A percentile compares a stretch with the other conserved stretches of the same genome.
Evolutionary conservation across 1,284 basidiomycete species (phyloP).

Genomic region (Apiotrichum akiyoshidainum): DNA sequence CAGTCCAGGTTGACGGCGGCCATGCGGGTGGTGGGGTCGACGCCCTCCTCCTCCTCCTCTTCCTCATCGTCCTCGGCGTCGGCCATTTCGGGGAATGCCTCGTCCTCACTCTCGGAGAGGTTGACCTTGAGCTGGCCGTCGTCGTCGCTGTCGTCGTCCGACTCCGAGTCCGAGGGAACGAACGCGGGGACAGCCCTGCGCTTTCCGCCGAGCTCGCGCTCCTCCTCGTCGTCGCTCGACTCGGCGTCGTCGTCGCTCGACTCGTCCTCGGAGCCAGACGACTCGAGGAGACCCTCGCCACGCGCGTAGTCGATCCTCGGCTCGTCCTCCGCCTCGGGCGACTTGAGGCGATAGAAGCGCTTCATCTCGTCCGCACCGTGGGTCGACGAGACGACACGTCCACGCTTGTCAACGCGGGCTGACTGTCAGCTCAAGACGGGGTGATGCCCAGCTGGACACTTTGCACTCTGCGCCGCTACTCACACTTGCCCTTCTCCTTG

Average conservation of each 20-base stretch:
- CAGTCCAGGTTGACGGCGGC: slow-evolving; percentile 97
- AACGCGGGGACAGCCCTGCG: slow-evolving; percentile 56
- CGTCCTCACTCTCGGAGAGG: slow-evolving; percentile 63
- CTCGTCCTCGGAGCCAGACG: slow-evolving; percentile 71
- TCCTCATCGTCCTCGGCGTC: slow-evolving; percentile 37
- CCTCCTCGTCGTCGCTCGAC: slow-evolving; percentile 47
- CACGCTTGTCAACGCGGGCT: slow-evolving; percentile 87
- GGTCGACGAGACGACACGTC: slow-evolving; percentile 66
- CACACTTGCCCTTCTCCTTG: slow-evolving; percentile 39
- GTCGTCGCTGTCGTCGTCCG: slow-evolving; percentile 39
- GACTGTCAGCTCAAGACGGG: slow-evolving; percentile 6
- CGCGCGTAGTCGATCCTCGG: slow-evolving; percentile 76
- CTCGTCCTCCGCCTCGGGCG: slow-evolving; percentile 46
- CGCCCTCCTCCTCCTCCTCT: slow-evolving; percentile 43
- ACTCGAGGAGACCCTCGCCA: slow-evolving; percentile 78
- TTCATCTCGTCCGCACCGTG: slow-evolving; percentile 72
- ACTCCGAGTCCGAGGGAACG: slow-evolving; percentile 42
- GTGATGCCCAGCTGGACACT: not conserved
- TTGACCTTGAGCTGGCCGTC: slow-evolving; percentile 56
- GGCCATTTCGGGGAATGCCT: slow-evolving; percentile 52
- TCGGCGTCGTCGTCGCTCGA: slow-evolving; percentile 53
- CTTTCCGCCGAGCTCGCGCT: slow-evolving; percentile 54
- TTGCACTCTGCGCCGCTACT: slow-evolving; percentile 10
- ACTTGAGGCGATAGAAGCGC: slow-evolving; percentile 71
- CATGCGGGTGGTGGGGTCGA: slow-evolving; percentile 63